Percentiles rank a stretch among this genome's conserved stretches.
Evolutionary conservation across 495 filamentous ascomycete genomes (phyloP).

Genomic region (Penicillium herquei): DNA sequence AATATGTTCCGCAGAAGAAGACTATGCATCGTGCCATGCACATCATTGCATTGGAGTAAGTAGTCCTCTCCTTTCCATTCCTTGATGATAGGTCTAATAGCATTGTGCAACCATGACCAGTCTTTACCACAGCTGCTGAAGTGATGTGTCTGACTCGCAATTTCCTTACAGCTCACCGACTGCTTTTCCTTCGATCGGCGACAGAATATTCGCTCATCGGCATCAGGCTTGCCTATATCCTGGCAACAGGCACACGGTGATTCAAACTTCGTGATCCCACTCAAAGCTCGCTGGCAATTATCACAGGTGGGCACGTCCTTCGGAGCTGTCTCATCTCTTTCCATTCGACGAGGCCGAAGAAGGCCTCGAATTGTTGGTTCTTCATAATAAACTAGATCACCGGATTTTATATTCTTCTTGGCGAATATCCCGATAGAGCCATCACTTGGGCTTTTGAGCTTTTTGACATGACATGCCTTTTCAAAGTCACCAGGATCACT

Average conservation of each 20-base stretch:
- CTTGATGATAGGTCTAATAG: slow-evolving; percentile 21
- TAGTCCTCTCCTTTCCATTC: slow-evolving; percentile 6
- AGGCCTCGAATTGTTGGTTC: slow-evolving; percentile 31
- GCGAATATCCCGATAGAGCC: slow-evolving; percentile 23
- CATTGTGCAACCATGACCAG: slow-evolving; percentile 36
- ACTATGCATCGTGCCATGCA: slow-evolving; percentile 28
- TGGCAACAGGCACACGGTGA: background rate
- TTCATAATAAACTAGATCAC: slow-evolving; percentile 23
- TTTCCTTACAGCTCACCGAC: slow-evolving; percentile 13
- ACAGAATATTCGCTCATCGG: slow-evolving; percentile 5
- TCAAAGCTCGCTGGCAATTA: slow-evolving; percentile 16
- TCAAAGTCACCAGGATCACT: background rate
- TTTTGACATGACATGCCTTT: background rate
- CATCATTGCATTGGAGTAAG: slow-evolving; percentile 28
- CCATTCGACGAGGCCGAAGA: slow-evolving; percentile 14
- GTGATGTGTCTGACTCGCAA: slow-evolving; percentile 27
- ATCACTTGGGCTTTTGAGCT: background rate
- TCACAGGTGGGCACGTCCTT: slow-evolving; percentile 19
- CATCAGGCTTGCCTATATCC: background rate
- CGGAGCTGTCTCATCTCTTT: background rate
- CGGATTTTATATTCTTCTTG: slow-evolving; percentile 14
- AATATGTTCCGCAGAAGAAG: slow-evolving; percentile 34
- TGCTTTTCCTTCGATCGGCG: slow-evolving; percentile 8
- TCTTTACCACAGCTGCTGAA: slow-evolving; percentile 29
- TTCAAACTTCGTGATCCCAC: background rate